Evolutionary conservation across 1,284 basidiomycete species (phyloP), one percentile per base, ranked within the genome.

Genomic region (Athelia sp.): DNA sequence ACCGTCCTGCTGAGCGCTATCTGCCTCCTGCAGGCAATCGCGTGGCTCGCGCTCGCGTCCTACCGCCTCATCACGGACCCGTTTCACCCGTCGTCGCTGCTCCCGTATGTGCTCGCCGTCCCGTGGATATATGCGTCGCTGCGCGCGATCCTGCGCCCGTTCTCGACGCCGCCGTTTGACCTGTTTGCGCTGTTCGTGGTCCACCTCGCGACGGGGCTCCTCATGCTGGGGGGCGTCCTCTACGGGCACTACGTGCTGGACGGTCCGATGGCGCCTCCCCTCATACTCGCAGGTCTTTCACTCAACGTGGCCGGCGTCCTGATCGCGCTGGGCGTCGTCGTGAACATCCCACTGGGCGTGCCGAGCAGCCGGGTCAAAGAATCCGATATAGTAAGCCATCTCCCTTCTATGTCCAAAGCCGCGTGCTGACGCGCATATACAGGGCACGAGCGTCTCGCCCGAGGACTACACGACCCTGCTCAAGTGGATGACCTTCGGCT

Each of bases 381-480:
- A 43, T 68, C 72, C 14, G 69, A 82, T 14, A 79, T 82, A 52
- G 81, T 82, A 55, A 58, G 76, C 34, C n/a, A 35, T 23, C 22
- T 42, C 29, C 21, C 35, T 19, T 36, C 10, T 43, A 45, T n/a
- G 31, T 43, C n/a, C n/a, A n/a, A n/a, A n/a, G n/a, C n/a, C n/a
- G n/a, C n/a, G n/a, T n/a, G 26, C 26, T 13, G 6, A 29, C 13
- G 13, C 26, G 6, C 31, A 36, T 51, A 34, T 34, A 21, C 46
- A 84, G 82, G 81, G 79, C 8, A 58, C 66, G 48, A 63, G 74
- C n/a, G 59, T 84, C 36, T 72, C 78, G 0, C 81, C 81, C 0
- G 92, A 95, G 62, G 90, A 93, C 60, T 83, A 84, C 54, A 86
- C 87, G 3, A 76, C 82, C 0, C 71, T 94, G 1, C 84, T 77